Evolutionary conservation across 768 basidiomycete genomes (phyloP).

Genomic region (Cystobasidium tubakii): DNA sequence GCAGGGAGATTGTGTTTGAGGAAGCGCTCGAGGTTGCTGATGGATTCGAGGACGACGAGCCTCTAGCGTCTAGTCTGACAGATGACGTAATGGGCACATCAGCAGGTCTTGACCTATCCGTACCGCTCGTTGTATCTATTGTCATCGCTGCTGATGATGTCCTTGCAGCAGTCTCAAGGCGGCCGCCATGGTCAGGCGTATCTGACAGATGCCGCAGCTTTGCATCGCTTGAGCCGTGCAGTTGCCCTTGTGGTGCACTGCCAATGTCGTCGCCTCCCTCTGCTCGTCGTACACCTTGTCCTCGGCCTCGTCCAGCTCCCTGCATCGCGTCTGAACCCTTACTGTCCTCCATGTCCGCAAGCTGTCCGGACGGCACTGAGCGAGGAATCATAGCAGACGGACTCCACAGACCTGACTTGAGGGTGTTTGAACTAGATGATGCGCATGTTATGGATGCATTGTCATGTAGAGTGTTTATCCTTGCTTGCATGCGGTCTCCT

Average conservation of each 20-base stretch:
- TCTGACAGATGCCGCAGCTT: background rate
- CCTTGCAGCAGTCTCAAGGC: background rate
- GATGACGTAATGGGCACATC: background rate
- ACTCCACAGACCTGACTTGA: background rate
- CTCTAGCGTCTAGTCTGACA: background rate
- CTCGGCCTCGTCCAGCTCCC: background rate
- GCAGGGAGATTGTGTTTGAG: slow-evolving; percentile 14
- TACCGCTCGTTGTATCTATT: background rate
- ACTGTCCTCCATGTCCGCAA: background rate
- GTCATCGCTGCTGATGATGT: background rate
- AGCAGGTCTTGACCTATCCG: background rate
- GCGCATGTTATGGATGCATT: no score
- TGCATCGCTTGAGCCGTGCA: background rate
- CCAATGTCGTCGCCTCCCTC: no score
- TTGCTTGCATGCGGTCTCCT: no score
- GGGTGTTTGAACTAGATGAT: background rate
- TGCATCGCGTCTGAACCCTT: background rate
- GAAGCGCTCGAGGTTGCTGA: slow-evolving; percentile 12
- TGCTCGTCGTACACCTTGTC: no score
- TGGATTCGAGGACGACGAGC: background rate
- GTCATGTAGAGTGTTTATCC: no score
- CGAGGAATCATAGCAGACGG: background rate
- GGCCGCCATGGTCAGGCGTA: background rate
- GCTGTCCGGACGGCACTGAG: no score
- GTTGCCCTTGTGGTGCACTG: no score